Percentiles rank a stretch among this genome's conserved stretches.
Conservation (phyloP, 768 basidiomycete genomes). For the Mycena kentingensis region DNA sequence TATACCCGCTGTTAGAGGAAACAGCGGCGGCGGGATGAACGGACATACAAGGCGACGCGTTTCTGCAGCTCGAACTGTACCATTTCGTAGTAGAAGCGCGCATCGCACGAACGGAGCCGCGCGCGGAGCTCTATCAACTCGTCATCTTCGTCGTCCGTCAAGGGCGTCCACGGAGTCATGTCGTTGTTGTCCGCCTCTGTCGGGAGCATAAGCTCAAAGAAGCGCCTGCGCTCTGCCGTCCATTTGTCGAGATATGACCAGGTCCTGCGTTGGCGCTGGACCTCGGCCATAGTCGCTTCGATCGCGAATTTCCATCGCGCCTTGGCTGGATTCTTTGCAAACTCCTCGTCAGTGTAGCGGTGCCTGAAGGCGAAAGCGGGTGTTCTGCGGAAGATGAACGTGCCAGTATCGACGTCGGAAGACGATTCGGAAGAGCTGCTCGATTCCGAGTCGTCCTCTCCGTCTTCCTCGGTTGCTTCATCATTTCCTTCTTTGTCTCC, state of each 20-base stretch:
- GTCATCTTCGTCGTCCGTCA: constrained; percentile 1
- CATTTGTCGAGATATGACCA: constrained; percentile 15
- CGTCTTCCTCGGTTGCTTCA: neutral
- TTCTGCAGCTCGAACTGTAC: constrained; percentile 7
- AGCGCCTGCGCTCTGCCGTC: constrained; percentile 11
- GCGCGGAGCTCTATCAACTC: constrained; percentile 2
- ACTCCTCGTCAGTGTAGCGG: constrained; percentile 12
- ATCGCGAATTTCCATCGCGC: constrained; percentile 22
- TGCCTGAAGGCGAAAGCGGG: constrained; percentile 4
- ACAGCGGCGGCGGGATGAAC: too few species aligned
- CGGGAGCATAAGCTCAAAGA: neutral
- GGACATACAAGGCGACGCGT: constrained; percentile 3
- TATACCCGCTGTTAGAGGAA: neutral
- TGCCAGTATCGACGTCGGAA: too few species aligned
- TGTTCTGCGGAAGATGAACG: constrained; percentile 11
- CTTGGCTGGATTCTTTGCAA: constrained; percentile 7
- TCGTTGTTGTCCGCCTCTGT: neutral
- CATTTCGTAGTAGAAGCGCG: constrained; percentile 11
- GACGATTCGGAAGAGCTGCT: neutral
- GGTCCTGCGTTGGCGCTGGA: constrained; percentile 3
- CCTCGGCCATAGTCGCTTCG: constrained; percentile 7
- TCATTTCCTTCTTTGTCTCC: neutral
- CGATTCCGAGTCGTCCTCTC: neutral
- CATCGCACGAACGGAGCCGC: constrained; percentile 3
- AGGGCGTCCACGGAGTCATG: constrained; percentile 6